phyloP scores from a whole-genome alignment of 163 green algal species.

The Prototheca cutis region DNA sequence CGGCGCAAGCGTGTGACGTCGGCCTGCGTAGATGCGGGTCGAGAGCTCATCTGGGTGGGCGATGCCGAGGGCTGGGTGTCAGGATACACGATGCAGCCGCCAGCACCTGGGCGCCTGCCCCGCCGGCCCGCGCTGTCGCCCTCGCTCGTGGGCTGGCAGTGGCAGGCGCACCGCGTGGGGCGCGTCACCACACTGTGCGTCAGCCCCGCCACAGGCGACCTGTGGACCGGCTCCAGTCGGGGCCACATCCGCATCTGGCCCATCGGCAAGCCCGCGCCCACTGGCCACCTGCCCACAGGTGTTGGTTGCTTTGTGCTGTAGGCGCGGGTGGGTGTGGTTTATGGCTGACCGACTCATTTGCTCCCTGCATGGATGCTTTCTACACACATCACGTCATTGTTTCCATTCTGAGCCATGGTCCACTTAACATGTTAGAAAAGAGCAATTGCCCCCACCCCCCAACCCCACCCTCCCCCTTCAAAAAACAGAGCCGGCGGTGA shows the following conservation, averaged over 20 bases:
- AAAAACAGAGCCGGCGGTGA: neutral
- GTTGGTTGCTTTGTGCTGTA: too few species aligned
- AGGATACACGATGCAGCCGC: too few species aligned
- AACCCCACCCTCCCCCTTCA: too few species aligned
- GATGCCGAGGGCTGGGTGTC: slow-evolving; percentile 40
- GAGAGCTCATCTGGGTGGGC: slow-evolving; percentile 32
- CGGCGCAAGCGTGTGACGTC: slow-evolving; percentile 15
- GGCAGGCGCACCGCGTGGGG: slow-evolving; percentile 37
- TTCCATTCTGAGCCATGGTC: too few species aligned
- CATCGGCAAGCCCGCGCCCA: neutral
- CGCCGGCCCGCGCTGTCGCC: neutral
- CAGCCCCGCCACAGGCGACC: slow-evolving; percentile 35
- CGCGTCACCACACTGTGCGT: slow-evolving; percentile 38
- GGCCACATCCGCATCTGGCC: slow-evolving; percentile 37
- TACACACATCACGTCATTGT: too few species aligned
- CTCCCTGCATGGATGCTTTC: too few species aligned
- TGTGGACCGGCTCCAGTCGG: slow-evolving; percentile 56
- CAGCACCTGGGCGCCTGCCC: neutral
- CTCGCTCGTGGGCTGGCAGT: slow-evolving; percentile 17
- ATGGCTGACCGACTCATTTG: too few species aligned
- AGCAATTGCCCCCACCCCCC: too few species aligned
- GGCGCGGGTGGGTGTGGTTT: too few species aligned
- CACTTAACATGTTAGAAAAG: too few species aligned
- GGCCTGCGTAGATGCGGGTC: slow-evolving; percentile 19
- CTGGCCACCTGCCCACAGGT: neutral